Evolutionary conservation across 495 filamentous ascomycete genomes (phyloP), one percentile per base, ranked within the genome.

Genomic region (Wilcoxina mikolae): DNA sequence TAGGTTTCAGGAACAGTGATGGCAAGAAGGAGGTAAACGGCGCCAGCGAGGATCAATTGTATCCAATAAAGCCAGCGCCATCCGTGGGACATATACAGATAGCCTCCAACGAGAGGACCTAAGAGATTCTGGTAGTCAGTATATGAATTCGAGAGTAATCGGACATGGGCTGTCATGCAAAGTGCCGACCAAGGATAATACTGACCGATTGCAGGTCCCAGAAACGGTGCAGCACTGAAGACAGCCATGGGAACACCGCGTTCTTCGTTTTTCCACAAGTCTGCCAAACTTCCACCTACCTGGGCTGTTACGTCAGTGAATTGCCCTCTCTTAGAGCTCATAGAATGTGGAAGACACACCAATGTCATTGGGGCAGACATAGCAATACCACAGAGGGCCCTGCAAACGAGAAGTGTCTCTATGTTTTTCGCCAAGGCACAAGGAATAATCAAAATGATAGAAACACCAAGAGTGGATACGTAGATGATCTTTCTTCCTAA

Each of bases 21-120:
- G 15, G 79, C 81, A 65, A 89, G 83, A 47, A 84, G 56, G 22
- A 80, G 56, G 75, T 80, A 88, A 44, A 80, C 73, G 45, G 79
- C 66, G 38, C 75, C 78, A 45, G 80, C 62, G 28, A 87, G 56
- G 57, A 90, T 90, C 17, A 87, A 68, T 23, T 85, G 83, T 53
- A 89, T 72, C 84, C 84, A 89, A 71, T 88, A 90, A 2, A 90
- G 72, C 85, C 85, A 93, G 54, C 83, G 71, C 86, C 86, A 93
- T 49, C 81, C 82, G 0, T 70, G 69, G 2, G 74, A 74, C 58
- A 85, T 80, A 11, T 73, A 72, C 4, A 91, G 68, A 67, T 79
- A 87, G 39, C 86, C 86, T 66, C 86, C 85, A 23, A 80, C 73
- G 4, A 93, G 74, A 9, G 85, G 85, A 57, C 79, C 79, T 55